Evolutionary conservation across 345 rosid genomes (phyloP).

Genomic region (Melaleuca alternifolia): DNA sequence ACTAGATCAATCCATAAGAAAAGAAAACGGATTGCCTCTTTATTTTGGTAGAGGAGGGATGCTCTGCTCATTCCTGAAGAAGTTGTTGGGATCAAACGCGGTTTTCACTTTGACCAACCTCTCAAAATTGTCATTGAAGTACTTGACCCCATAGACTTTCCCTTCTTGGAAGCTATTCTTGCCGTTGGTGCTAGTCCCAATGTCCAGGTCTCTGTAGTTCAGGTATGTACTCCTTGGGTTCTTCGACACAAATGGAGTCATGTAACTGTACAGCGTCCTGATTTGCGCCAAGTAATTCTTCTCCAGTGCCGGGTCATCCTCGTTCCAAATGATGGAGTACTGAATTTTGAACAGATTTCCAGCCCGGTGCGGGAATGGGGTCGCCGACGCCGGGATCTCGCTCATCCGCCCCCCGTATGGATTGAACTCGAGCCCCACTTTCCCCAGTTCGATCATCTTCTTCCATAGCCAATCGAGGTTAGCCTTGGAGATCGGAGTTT

Average conservation of each 20-base stretch:
- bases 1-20: too few species aligned
- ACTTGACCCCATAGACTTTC: slow-evolving; percentile 31
- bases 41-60: slow-evolving; percentile 10
- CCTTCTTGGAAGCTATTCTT: slow-evolving; percentile 29
- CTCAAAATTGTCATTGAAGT: slow-evolving; percentile 25
- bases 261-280: slow-evolving; percentile 8
- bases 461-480: slow-evolving; percentile 23
- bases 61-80: slow-evolving; percentile 41
- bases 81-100: slow-evolving; percentile 27
- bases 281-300: too few species aligned
- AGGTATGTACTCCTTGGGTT: slow-evolving; percentile 45
- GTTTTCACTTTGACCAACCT: slow-evolving; percentile 27
- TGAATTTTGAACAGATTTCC: too few species aligned
- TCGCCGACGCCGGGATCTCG: slow-evolving; percentile 4
- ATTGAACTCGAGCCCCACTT: slow-evolving; percentile 9
- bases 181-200: slow-evolving; percentile 21
- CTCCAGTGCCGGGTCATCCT: too few species aligned
- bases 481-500: slow-evolving; percentile 18
- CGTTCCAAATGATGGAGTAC: too few species aligned
- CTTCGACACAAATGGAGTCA: slow-evolving; percentile 49
- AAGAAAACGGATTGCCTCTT: not conserved
- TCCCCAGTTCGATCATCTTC: slow-evolving; percentile 16
- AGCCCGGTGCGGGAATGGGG: too few species aligned
- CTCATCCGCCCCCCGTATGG: slow-evolving; percentile 58
- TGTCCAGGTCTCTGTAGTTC: slow-evolving; percentile 54